Conservation (phyloP, 768 basidiomycete genomes). For the Tephrocybe sp. region DNA sequence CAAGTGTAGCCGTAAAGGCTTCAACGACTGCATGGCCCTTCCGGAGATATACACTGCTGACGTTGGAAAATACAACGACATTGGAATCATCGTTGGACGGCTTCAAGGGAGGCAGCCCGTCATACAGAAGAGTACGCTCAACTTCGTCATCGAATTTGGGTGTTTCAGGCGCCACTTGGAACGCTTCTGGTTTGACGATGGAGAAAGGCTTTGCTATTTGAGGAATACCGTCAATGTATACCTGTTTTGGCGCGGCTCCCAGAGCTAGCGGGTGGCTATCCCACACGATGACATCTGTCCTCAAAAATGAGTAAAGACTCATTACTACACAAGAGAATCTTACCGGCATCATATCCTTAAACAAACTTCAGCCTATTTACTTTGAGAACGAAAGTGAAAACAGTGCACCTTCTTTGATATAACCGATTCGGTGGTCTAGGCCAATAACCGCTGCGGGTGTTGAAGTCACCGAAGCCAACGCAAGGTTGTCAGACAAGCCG, state of each 20-base stretch:
- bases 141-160: slow-evolving; percentile 76
- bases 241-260: slow-evolving; percentile 82
- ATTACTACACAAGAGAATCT: slow-evolving; percentile 9
- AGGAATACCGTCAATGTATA: slow-evolving; percentile 86
- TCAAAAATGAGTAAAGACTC: background rate
- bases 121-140: slow-evolving; percentile 54
- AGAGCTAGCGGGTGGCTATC: slow-evolving; percentile 83
- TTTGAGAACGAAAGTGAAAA: background rate
- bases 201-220: slow-evolving; percentile 56
- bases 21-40: slow-evolving; percentile 28
- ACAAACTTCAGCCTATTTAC: background rate
- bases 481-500: slow-evolving; percentile 66
- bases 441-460: slow-evolving; percentile 74
- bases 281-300: slow-evolving; percentile 76
- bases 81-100: slow-evolving; percentile 29
- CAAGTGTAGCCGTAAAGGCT: slow-evolving; percentile 21
- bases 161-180: slow-evolving; percentile 48
- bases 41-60: slow-evolving; percentile 46
- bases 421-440: slow-evolving; percentile 79
- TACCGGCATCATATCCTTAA: slow-evolving; percentile 78
- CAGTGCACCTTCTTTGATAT: slow-evolving; percentile 59
- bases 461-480: slow-evolving; percentile 74
- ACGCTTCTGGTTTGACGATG: slow-evolving; percentile 47
- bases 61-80: slow-evolving; percentile 60
- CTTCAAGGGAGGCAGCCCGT: slow-evolving; percentile 75